Evolutionary conservation across 73 alveolate species (phyloP).

Genomic region (Paramecium bursaria): DNA sequence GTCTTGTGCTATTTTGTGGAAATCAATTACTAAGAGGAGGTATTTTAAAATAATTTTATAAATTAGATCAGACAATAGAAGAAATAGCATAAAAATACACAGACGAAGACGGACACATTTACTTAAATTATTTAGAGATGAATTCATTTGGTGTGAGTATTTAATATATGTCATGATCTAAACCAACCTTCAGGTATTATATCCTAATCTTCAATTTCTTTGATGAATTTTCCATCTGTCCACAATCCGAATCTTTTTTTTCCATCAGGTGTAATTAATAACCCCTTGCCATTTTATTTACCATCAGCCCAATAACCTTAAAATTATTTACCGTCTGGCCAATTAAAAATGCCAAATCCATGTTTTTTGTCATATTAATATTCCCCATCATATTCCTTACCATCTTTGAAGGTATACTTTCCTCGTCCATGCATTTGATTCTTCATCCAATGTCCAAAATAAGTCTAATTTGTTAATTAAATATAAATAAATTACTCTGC

Average conservation of each 20-base stretch:
- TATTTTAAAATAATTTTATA: no score
- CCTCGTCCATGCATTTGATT: conserved; percentile 86
- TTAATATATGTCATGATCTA: no score
- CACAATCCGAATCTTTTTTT: conserved; percentile 65
- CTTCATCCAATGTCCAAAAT: conserved; percentile 74
- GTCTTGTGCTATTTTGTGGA: no score
- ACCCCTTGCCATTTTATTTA: conserved; percentile 80
- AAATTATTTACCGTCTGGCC: conserved; percentile 77
- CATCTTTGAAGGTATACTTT: conserved; percentile 77
- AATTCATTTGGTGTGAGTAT: no score
- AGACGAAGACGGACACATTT: no score
- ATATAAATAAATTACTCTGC: conserved; percentile 60
- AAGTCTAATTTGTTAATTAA: conserved; percentile 38
- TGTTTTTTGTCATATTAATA: conserved; percentile 75
- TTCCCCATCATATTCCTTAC: conserved; percentile 79
- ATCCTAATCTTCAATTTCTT: neutral
- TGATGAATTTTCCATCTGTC: conserved; percentile 69
- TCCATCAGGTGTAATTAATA: conserved; percentile 61
- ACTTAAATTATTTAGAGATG: no score
- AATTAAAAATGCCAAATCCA: conserved; percentile 79
- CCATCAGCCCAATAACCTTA: conserved; percentile 80
- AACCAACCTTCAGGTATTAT: conserved; percentile 58
- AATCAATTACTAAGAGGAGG: no score
- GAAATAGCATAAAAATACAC: no score
- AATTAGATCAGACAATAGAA: no score